Base-by-base conservation (phyloP, 148 eudicot genomes). In the Vaccinium corymbosum region DNA sequence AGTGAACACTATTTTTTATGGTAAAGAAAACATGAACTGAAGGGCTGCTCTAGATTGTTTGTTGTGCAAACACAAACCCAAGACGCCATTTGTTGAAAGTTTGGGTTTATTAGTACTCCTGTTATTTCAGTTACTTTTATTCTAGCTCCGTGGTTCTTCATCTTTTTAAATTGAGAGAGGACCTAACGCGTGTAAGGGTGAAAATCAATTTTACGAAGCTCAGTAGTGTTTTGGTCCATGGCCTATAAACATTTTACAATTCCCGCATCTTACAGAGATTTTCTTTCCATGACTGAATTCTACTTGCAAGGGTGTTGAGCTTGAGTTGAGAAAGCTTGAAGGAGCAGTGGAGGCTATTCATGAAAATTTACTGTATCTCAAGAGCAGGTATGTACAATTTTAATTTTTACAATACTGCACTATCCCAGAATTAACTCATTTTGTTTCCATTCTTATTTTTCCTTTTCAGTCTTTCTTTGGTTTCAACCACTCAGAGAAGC, bases 291-390 rank as follows among this genome's bases (percentile, higher is more conserved):
- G 15, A 15, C 51, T 80, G 46, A 59, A 48, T 55, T 12, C 7
- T 62, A 38, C 48, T 62, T 46, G 25, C 71, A 51, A 93, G 95
- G 95, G 98, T 66, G 91, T 95, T 78, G 97, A 95, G 82, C 95
- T 95, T 56, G 98, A 94, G 87, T 86, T 95, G 75, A 88, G 86
- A 89, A 95, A 95, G 93, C 95, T 95, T 76, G 97, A 93, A 89
- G 97, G 92, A 86, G 92, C 91, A 75, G 95, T 95, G 50, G 97
- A 95, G 86, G 91, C 95, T 73, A 92, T 95, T 59, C 98, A 92
- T 87, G 95, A 94, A 82, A 94, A 95, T 89, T 80, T 94, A 61
- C 20, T 94, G 7, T 90, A 91, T 83, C 92, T 95, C 61, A 92
- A 87, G 83, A 86, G 68, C 89, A 89, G 93, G 98, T 95, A 82